These are phyloP conservation scores for Mucor velutinosus DNA, from an alignment of 371 early-diverging fungal species.

Conservation along the genomic window DNA sequence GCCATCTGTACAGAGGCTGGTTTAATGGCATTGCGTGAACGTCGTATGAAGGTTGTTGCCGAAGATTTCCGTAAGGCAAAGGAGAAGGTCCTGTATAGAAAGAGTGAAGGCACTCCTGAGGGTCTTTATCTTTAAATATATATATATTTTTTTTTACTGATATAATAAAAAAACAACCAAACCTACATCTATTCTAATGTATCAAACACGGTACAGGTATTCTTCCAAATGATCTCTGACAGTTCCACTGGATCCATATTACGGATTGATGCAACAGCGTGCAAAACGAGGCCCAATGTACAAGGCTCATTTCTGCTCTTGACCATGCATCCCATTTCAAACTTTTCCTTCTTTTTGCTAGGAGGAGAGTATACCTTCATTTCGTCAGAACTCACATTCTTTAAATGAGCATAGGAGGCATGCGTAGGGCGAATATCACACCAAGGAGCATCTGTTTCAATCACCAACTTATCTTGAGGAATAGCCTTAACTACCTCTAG, in stretches of 20 bases:
- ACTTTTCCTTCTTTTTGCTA: conserved; percentile 76
- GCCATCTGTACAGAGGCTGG: conserved; percentile 99
- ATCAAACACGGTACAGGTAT: conserved; percentile 59
- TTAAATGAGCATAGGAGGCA: conserved; percentile 70
- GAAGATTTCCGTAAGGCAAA: conserved; percentile 99
- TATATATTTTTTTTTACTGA: conserved; percentile 3
- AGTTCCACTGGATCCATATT: conserved; percentile 48
- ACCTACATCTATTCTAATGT: conserved; percentile 6
- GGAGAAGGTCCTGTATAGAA: conserved; percentile 98
- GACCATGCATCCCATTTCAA: conserved; percentile 71
- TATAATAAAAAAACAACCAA: not conserved
- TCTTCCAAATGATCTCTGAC: conserved; percentile 60
- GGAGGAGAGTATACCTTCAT: conserved; percentile 43
- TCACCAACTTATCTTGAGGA: conserved; percentile 82
- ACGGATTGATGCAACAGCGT: conserved; percentile 61
- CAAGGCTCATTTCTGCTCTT: conserved; percentile 90
- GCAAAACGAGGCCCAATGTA: conserved; percentile 65
- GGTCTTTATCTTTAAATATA: conserved; percentile 88
- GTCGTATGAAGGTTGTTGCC: conserved; percentile 98
- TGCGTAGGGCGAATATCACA: conserved; percentile 94
- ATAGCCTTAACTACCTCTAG: conserved; percentile 78
- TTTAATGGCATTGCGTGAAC: conserved; percentile 97
- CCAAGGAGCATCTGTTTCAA: conserved; percentile 98
- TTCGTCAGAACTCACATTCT: conserved; percentile 32
- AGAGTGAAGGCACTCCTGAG: conserved; percentile 98